Conservation (phyloP, 441 rosid genomes). For the Jatropha multifida region DNA sequence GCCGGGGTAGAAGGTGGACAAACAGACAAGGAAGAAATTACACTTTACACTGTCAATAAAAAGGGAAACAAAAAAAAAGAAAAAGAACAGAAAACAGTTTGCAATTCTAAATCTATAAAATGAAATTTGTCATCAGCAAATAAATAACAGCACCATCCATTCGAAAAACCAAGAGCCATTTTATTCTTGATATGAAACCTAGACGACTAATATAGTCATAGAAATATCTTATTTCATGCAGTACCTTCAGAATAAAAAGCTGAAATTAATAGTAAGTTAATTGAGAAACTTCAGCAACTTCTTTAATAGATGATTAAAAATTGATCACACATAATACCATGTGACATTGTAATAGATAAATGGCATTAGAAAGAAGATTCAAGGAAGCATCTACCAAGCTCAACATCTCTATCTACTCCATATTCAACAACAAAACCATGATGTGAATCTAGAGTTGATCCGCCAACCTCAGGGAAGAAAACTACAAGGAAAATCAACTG, state of each 20-base stretch:
- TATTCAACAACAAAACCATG: slow-evolving; percentile 66
- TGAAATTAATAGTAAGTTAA: not conserved
- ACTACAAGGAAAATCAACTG: slow-evolving; percentile 42
- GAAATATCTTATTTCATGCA: not conserved
- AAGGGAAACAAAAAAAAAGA: slow-evolving; percentile 7
- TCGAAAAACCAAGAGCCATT: not conserved
- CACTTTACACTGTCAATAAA: not conserved
- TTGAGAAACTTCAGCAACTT: not conserved
- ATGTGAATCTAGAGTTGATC: slow-evolving; percentile 84
- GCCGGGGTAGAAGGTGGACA: not conserved
- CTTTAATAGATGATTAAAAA: slow-evolving; percentile 22
- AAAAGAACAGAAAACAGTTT: no score
- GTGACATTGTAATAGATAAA: slow-evolving; percentile 3
- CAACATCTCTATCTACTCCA: slow-evolving; percentile 71
- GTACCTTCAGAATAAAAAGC: not conserved
- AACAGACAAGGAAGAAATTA: slow-evolving; percentile 6
- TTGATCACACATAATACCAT: not conserved
- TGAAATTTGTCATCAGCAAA: not conserved
- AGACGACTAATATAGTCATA: not conserved
- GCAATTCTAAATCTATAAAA: slow-evolving; percentile 3
- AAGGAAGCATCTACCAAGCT: slow-evolving; percentile 50
- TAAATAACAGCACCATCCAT: slow-evolving; percentile 4
- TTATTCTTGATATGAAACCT: not conserved
- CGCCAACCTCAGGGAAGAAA: slow-evolving; percentile 78
- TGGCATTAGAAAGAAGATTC: slow-evolving; percentile 13